Conservation (phyloP, 1,284 basidiomycete genomes). For the Pterula multifida region DNA sequence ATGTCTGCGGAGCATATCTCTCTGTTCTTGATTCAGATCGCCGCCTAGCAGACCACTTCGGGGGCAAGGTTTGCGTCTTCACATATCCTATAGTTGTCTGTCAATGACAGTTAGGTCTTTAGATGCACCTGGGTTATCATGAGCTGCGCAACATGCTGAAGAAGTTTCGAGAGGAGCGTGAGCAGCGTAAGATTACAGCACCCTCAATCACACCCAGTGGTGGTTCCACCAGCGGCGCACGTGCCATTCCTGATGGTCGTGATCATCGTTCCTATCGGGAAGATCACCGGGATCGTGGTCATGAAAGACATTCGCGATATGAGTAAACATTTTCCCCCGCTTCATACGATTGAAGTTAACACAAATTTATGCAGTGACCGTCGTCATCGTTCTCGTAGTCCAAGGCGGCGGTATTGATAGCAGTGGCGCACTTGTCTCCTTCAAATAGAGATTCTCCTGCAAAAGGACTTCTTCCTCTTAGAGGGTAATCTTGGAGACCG, state of each 20-base stretch:
- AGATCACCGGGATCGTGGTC: slow-evolving; percentile 46
- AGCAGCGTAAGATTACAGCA: slow-evolving; percentile 63
- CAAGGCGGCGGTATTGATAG: background rate
- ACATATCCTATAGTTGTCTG: slow-evolving; percentile 9
- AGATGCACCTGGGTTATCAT: slow-evolving; percentile 99
- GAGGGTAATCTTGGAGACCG: too few species aligned
- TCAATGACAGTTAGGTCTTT: slow-evolving; percentile 12
- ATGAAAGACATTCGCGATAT: slow-evolving; percentile 61
- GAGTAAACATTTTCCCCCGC: slow-evolving; percentile 44
- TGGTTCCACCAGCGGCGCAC: slow-evolving; percentile 12
- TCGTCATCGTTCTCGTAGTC: background rate
- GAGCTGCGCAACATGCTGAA: slow-evolving; percentile 89
- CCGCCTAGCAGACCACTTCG: slow-evolving; percentile 98
- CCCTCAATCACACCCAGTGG: slow-evolving; percentile 20
- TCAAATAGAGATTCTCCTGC: too few species aligned
- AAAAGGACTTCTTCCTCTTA: too few species aligned
- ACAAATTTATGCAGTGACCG: slow-evolving; percentile 6
- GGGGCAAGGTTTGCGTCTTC: slow-evolving; percentile 72
- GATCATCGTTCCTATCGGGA: slow-evolving; percentile 47
- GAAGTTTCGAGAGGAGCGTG: slow-evolving; percentile 80
- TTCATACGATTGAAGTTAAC: background rate
- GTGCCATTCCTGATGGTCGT: slow-evolving; percentile 26
- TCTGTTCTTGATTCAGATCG: slow-evolving; percentile 97
- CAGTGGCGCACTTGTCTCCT: too few species aligned
- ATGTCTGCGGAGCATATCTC: slow-evolving; percentile 97